Percentiles rank a stretch among this genome's conserved stretches.
These are phyloP conservation scores for Nannochloris sp. DNA, from an alignment of 139 green algal species.

Conservation along the genomic window DNA sequence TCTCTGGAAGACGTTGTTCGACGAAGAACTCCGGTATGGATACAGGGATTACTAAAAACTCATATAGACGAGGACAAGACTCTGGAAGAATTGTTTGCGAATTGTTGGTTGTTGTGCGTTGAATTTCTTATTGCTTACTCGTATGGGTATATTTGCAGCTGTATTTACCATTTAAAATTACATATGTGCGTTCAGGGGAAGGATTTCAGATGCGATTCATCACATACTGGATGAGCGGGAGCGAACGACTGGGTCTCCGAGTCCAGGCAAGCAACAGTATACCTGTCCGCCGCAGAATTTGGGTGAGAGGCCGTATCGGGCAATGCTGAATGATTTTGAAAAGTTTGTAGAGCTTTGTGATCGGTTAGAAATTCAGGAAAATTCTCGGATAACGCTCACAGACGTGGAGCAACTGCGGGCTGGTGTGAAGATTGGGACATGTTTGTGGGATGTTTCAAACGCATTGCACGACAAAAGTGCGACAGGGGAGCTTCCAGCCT, in stretches of 20 bases:
- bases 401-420: background rate
- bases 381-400: background rate
- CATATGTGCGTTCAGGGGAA: background rate
- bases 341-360: background rate
- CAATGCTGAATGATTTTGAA: constrained; percentile 1
- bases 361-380: background rate
- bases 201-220: background rate
- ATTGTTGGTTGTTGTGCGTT: constrained; percentile 3
- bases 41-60: background rate
- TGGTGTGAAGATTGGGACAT: background rate
- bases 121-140: background rate
- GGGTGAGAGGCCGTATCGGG: background rate
- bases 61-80: background rate
- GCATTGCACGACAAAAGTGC: background rate
- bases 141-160: no score
- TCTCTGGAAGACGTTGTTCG: background rate
- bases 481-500: background rate
- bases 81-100: background rate
- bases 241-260: no score
- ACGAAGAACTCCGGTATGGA: background rate
- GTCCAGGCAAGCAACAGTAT: background rate
- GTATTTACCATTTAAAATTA: no score
- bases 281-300: background rate
- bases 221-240: background rate
- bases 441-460: constrained; percentile 6